phyloP scores from a whole-genome alignment of 2,329 filamentous ascomycete species.

The Penicillium sp. region DNA sequence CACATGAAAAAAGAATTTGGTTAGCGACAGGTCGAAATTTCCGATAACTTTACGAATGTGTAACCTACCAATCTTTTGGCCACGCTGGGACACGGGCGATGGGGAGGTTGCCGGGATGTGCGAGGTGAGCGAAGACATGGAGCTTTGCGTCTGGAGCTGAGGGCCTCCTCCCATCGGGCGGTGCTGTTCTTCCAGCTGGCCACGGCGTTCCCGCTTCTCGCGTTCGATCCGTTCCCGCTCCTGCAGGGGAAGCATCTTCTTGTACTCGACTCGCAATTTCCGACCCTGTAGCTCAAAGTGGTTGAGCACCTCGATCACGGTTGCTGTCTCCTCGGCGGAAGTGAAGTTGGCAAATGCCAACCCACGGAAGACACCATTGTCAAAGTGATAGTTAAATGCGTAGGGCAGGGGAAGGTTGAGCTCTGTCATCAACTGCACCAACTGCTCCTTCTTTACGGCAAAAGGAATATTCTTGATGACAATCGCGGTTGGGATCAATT shows the following conservation, averaged over 20 bases:
- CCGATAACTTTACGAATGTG: neutral
- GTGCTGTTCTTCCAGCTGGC: constrained; percentile 96
- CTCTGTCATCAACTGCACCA: constrained; percentile 90
- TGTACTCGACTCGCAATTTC: constrained; percentile 95
- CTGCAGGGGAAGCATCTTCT: constrained; percentile 96
- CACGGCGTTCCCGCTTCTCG: constrained; percentile 92
- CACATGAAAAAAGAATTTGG: constrained; percentile 9
- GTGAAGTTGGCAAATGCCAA: constrained; percentile 98
- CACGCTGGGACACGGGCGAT: constrained; percentile 63
- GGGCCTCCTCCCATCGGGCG: constrained; percentile 61
- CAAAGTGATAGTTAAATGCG: constrained; percentile 99
- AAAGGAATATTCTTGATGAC: constrained; percentile 99
- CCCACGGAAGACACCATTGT: constrained; percentile 94
- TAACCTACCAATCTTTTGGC: constrained; percentile 39
- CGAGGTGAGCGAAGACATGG: constrained; percentile 74
- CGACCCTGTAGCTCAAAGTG: constrained; percentile 92
- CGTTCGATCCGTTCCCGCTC: constrained; percentile 95
- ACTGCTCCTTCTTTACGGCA: constrained; percentile 93
- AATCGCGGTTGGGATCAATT: constrained; percentile 95
- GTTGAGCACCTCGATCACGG: constrained; percentile 91
- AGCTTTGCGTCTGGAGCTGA: constrained; percentile 79
- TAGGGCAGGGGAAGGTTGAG: constrained; percentile 92
- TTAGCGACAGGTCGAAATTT: constrained; percentile 5
- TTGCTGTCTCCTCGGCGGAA: constrained; percentile 86
- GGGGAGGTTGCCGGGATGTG: constrained; percentile 64